These are phyloP conservation scores for Tricholoma sp. DNA, from an alignment of 768 basidiomycete species.

Conservation along the genomic window DNA sequence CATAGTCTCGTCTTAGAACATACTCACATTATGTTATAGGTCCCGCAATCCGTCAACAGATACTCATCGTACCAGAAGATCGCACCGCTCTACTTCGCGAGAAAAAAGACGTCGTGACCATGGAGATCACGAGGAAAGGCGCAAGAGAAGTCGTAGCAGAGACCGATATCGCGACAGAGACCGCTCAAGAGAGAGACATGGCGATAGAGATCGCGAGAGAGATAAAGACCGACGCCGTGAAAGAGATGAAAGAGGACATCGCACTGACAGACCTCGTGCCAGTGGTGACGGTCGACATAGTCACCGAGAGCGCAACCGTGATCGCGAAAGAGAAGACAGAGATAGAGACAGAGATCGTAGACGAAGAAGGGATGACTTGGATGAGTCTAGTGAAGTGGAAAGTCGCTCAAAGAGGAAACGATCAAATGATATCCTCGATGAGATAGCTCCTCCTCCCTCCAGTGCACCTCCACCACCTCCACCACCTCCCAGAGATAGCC, in stretches of 20 bases:
- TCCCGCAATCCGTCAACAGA: slow-evolving; percentile 76
- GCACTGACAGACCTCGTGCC: slow-evolving; percentile 46
- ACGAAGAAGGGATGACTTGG: slow-evolving; percentile 62
- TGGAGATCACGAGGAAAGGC: slow-evolving; percentile 56
- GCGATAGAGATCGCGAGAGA: slow-evolving; percentile 39
- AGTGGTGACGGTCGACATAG: slow-evolving; percentile 52
- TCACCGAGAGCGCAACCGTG: slow-evolving; percentile 45
- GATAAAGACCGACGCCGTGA: slow-evolving; percentile 49
- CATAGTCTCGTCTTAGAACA: background rate
- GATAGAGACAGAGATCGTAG: slow-evolving; percentile 54
- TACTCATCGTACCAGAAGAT: slow-evolving; percentile 66
- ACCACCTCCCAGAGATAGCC: slow-evolving; percentile 43
- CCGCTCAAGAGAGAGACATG: slow-evolving; percentile 50
- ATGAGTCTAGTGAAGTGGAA: slow-evolving; percentile 42
- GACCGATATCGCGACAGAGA: slow-evolving; percentile 51
- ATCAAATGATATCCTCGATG: slow-evolving; percentile 48
- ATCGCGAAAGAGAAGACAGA: slow-evolving; percentile 45
- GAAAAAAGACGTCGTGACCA: slow-evolving; percentile 49
- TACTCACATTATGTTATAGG: slow-evolving; percentile 24
- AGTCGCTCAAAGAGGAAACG: slow-evolving; percentile 65
- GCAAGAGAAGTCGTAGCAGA: slow-evolving; percentile 56
- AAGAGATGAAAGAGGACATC: slow-evolving; percentile 42
- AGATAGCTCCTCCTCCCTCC: slow-evolving; percentile 30
- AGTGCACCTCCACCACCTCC: slow-evolving; percentile 38
- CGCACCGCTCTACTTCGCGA: slow-evolving; percentile 67